Conservation (phyloP, 805 yeast genomes). For the Kuraishia ogatae region DNA sequence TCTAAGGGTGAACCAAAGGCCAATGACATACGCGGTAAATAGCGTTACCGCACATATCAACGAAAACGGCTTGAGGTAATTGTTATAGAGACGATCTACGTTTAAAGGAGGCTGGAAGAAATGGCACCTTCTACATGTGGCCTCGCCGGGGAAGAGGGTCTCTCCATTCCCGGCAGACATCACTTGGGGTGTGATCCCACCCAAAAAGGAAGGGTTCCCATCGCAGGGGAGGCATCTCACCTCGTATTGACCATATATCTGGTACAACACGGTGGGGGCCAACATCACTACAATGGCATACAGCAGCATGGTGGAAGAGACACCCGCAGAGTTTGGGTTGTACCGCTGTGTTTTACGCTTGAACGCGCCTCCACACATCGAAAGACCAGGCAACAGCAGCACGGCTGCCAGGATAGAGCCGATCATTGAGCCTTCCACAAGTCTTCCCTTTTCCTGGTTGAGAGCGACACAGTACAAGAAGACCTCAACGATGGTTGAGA, state of each 20-base stretch:
- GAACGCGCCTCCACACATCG: conserved; percentile 97
- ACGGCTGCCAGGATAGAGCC: conserved; percentile 94
- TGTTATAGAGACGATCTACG: conserved; percentile 55
- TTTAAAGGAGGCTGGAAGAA: conserved; percentile 71
- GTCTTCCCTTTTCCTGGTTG: conserved; percentile 70
- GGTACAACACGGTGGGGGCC: conserved; percentile 85
- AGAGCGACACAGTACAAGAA: conserved; percentile 89
- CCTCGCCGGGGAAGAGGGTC: conserved; percentile 11
- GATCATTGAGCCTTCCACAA: conserved; percentile 93
- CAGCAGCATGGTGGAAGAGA: conserved; percentile 88
- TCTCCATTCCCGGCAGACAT: background rate
- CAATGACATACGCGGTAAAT: conserved; percentile 79
- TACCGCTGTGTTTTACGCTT: conserved; percentile 89
- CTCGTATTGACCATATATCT: conserved; percentile 82
- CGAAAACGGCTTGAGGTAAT: conserved; percentile 76
- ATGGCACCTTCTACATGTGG: conserved; percentile 61
- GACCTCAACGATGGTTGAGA: conserved; percentile 92
- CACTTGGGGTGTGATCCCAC: background rate
- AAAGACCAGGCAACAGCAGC: conserved; percentile 80
- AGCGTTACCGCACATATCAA: conserved; percentile 71
- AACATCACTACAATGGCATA: conserved; percentile 87
- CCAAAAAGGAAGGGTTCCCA: background rate
- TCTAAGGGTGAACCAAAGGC: conserved; percentile 85
- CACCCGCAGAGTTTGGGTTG: conserved; percentile 95
- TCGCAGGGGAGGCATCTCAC: conserved; percentile 58